phyloP scores from a whole-genome alignment of 768 basidiomycete genomes.

The Russula ochroleuca region DNA sequence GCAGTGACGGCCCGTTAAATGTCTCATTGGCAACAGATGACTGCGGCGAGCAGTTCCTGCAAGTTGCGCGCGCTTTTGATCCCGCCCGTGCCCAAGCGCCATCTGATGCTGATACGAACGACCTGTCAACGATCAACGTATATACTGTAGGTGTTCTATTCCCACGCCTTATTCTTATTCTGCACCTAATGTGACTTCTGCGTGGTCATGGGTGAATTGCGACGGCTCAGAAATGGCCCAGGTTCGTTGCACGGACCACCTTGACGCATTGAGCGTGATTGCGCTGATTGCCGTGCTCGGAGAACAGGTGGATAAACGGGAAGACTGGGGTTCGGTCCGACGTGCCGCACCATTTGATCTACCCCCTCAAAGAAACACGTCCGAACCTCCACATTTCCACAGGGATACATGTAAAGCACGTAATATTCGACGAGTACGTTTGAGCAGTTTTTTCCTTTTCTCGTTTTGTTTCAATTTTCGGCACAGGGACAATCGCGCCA shows the following conservation, averaged over 20 bases:
- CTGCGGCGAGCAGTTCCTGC: slow-evolving; percentile 31
- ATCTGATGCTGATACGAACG: slow-evolving; percentile 28
- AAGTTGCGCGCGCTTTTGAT: slow-evolving; percentile 30
- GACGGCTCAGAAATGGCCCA: slow-evolving; percentile 48
- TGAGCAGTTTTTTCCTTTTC: neutral
- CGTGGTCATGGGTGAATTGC: neutral
- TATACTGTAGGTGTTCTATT: slow-evolving; percentile 29
- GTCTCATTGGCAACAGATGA: slow-evolving; percentile 31
- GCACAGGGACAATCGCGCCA: slow-evolving; percentile 36
- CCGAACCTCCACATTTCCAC: slow-evolving; percentile 35
- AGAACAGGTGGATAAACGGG: slow-evolving; percentile 49
- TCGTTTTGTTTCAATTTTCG: neutral
- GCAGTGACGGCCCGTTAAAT: slow-evolving; percentile 44
- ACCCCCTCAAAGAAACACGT: slow-evolving; percentile 31
- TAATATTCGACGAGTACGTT: slow-evolving; percentile 36
- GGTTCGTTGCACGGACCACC: slow-evolving; percentile 35
- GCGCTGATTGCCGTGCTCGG: neutral
- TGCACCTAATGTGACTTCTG: neutral
- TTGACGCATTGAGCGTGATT: neutral
- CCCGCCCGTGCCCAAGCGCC: slow-evolving; percentile 23
- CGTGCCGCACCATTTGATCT: slow-evolving; percentile 42
- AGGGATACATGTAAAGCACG: slow-evolving; percentile 36
- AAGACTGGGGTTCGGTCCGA: slow-evolving; percentile 56
- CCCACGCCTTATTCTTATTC: too few relatives aligned
- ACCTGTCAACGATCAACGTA: slow-evolving; percentile 29